phyloP scores from a whole-genome alignment of 805 yeast species.

The Yarrowia divulgata region DNA sequence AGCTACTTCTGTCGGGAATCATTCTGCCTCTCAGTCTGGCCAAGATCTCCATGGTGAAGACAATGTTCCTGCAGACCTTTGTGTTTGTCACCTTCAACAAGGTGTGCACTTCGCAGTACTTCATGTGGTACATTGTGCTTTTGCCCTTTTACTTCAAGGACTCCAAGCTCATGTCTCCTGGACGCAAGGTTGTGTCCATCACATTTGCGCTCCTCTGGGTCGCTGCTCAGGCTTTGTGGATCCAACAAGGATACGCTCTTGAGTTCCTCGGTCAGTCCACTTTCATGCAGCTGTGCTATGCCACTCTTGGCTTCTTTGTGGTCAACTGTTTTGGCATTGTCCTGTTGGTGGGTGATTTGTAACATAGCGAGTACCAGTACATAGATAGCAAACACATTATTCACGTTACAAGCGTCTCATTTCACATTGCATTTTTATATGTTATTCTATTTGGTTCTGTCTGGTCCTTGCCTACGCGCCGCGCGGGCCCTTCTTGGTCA shows the following conservation, averaged over 20 bases:
- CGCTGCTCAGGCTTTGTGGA: slow-evolving; percentile 76
- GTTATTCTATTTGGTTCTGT: slow-evolving; percentile 5
- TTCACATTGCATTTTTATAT: background rate
- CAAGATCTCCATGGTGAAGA: slow-evolving; percentile 55
- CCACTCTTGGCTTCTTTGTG: slow-evolving; percentile 65
- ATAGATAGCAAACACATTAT: background rate
- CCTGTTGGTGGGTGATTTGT: slow-evolving; percentile 58
- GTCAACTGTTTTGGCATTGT: slow-evolving; percentile 69
- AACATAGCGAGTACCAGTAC: background rate
- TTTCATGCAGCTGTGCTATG: slow-evolving; percentile 64
- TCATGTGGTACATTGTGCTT: slow-evolving; percentile 90
- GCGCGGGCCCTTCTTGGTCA: background rate
- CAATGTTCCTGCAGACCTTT: slow-evolving; percentile 77
- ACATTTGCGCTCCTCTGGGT: slow-evolving; percentile 66
- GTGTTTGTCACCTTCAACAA: slow-evolving; percentile 80
- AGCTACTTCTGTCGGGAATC: slow-evolving; percentile 64
- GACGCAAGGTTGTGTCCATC: slow-evolving; percentile 41
- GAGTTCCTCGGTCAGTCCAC: slow-evolving; percentile 79
- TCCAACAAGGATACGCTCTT: slow-evolving; percentile 73
- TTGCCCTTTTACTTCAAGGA: slow-evolving; percentile 72
- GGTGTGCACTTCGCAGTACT: slow-evolving; percentile 93
- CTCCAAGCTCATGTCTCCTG: slow-evolving; percentile 46
- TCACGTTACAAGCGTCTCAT: background rate
- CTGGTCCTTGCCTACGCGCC: slow-evolving; percentile 1
- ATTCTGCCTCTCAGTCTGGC: slow-evolving; percentile 63